phyloP scores from a whole-genome alignment of 78 protist genomes.

The Acrasis kona region DNA sequence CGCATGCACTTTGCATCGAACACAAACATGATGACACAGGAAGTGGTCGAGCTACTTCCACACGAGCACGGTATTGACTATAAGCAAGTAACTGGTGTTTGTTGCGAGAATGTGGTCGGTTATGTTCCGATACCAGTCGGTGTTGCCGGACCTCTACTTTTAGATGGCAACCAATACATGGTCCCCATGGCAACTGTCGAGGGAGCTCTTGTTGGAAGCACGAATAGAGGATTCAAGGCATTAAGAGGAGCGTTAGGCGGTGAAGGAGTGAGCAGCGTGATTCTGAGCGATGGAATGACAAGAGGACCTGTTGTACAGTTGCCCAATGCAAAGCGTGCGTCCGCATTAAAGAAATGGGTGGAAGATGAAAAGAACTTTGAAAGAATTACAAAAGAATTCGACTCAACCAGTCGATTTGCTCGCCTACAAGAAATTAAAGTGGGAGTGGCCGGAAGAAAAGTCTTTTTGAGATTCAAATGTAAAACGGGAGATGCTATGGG shows the following conservation, averaged over 20 bases:
- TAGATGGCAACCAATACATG: slow-evolving; percentile 26
- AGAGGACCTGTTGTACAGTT: slow-evolving; percentile 67
- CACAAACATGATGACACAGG: neutral
- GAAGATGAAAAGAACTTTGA: slow-evolving; percentile 23
- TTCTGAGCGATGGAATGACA: slow-evolving; percentile 64
- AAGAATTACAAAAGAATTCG: slow-evolving; percentile 2
- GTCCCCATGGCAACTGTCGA: slow-evolving; percentile 90
- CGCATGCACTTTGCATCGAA: neutral
- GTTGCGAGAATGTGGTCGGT: slow-evolving; percentile 85
- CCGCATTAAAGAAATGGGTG: slow-evolving; percentile 23
- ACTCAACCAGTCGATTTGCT: slow-evolving; percentile 56
- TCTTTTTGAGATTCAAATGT: slow-evolving; percentile 46
- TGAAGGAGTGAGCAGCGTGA: slow-evolving; percentile 38
- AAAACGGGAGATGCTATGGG: slow-evolving; percentile 91
- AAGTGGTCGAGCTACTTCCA: too few species aligned
- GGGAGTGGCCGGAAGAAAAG: slow-evolving; percentile 45
- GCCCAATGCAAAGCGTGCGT: slow-evolving; percentile 10
- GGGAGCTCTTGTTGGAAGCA: slow-evolving; percentile 69
- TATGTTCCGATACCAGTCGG: slow-evolving; percentile 77
- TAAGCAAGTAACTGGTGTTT: slow-evolving; percentile 44
- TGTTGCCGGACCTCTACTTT: slow-evolving; percentile 62
- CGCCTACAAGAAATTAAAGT: slow-evolving; percentile 19
- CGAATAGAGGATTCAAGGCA: slow-evolving; percentile 65
- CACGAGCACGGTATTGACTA: slow-evolving; percentile 54
- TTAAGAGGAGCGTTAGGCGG: slow-evolving; percentile 16